phyloP scores from a whole-genome alignment of 352 stramenopile genomes.

The Hyaloperonospora brassicae region DNA sequence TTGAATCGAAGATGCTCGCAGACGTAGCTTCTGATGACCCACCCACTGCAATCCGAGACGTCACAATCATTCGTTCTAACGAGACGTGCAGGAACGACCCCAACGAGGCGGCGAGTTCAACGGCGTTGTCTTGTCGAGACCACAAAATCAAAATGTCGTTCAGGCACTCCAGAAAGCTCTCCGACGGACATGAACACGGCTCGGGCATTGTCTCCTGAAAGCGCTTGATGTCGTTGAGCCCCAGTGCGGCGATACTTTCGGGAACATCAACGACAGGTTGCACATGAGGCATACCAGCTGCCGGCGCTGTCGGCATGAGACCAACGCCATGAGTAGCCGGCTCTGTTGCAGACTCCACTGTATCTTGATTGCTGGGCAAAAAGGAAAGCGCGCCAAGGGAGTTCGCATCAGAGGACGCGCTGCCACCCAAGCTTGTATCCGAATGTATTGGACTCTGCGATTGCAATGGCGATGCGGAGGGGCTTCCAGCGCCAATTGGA shows the following conservation, averaged over 20 bases:
- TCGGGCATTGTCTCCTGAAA: conserved; percentile 70
- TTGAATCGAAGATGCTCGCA: conserved; percentile 61
- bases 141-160: conserved; percentile 82
- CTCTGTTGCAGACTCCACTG: conserved; percentile 27
- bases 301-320: conserved; percentile 12
- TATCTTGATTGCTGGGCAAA: conserved; percentile 52
- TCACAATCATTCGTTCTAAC: conserved; percentile 69
- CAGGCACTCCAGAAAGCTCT: conserved; percentile 70
- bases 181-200: conserved; percentile 46
- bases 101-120: conserved; percentile 50
- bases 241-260: conserved; percentile 45
- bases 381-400: conserved; percentile 75
- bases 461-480: conserved; percentile 44
- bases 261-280: conserved; percentile 33
- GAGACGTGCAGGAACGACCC: conserved; percentile 57
- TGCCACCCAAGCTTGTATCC: conserved; percentile 42
- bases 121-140: conserved; percentile 68
- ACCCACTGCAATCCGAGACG: conserved; percentile 58
- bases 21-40: conserved; percentile 55
- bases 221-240: conserved; percentile 65
- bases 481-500: conserved; percentile 40
- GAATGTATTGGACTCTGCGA: conserved; percentile 63
- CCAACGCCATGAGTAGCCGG: conserved; percentile 17
- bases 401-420: conserved; percentile 51
- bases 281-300: conserved; percentile 18